Conservation (phyloP, 2,329 filamentous ascomycete genomes). For the Aspergillus fructus region DNA sequence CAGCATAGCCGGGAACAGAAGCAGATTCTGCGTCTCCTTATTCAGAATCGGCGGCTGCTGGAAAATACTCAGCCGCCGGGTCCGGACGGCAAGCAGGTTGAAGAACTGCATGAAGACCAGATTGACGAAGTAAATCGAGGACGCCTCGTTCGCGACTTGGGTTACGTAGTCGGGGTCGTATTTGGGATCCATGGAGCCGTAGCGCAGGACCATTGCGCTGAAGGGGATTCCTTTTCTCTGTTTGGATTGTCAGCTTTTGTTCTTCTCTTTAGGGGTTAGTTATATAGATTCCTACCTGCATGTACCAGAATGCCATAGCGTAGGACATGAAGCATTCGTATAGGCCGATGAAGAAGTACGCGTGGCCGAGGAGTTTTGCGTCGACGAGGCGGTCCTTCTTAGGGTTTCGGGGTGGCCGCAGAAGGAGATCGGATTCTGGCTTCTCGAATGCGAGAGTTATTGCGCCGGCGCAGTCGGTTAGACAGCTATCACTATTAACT, state of each 20-base stretch:
- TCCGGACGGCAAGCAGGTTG: slow-evolving; percentile 69
- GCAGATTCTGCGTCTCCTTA: slow-evolving; percentile 63
- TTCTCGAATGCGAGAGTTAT: slow-evolving; percentile 74
- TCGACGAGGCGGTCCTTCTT: slow-evolving; percentile 72
- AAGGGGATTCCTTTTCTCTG: slow-evolving; percentile 62
- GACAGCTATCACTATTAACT: slow-evolving; percentile 49
- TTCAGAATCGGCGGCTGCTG: slow-evolving; percentile 70
- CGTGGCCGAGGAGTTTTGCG: slow-evolving; percentile 69
- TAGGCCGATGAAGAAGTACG: slow-evolving; percentile 70
- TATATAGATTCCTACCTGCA: slow-evolving; percentile 28
- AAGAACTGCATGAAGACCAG: slow-evolving; percentile 82
- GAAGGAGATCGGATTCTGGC: slow-evolving; percentile 72
- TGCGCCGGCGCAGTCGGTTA: slow-evolving; percentile 73
- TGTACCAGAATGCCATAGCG: slow-evolving; percentile 67
- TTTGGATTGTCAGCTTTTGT: neutral
- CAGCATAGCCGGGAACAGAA: slow-evolving; percentile 67
- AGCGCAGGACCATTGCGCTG: slow-evolving; percentile 65
- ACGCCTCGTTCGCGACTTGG: slow-evolving; percentile 59
- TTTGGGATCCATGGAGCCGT: slow-evolving; percentile 53
- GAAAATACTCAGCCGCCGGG: slow-evolving; percentile 65
- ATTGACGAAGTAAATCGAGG: slow-evolving; percentile 76
- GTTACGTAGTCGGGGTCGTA: slow-evolving; percentile 53
- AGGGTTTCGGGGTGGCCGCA: slow-evolving; percentile 65
- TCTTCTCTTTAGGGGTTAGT: neutral
- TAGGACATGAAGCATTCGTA: slow-evolving; percentile 61